These are phyloP conservation scores for Lentithecium fluviatile DNA, from an alignment of 495 filamentous ascomycete species.

Conservation along the genomic window DNA sequence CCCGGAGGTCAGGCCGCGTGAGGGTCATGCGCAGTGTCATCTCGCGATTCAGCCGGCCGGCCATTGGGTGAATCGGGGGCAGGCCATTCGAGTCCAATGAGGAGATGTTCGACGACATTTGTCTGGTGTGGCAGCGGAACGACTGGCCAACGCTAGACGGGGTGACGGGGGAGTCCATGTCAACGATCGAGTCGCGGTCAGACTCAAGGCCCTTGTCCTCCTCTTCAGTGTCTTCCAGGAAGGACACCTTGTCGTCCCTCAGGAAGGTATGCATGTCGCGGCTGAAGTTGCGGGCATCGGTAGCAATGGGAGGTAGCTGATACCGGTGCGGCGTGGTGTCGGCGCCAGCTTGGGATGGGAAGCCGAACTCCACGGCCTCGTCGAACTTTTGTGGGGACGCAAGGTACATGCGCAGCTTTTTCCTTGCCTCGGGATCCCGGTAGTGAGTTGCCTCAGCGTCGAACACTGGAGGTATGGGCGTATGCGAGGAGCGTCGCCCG, in stretches of 20 bases:
- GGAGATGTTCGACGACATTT: slow-evolving; percentile 44
- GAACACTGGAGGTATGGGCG: slow-evolving; percentile 39
- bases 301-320: slow-evolving; percentile 31
- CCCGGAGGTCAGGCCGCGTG: slow-evolving; percentile 80
- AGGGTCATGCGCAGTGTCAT: slow-evolving; percentile 96
- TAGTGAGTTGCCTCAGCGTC: slow-evolving; percentile 79
- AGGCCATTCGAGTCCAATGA: slow-evolving; percentile 40
- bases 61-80: slow-evolving; percentile 20
- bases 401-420: slow-evolving; percentile 84
- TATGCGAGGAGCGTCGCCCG: slow-evolving; percentile 52
- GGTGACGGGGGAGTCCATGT: slow-evolving; percentile 33
- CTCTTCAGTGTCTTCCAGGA: slow-evolving; percentile 35
- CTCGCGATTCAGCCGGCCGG: slow-evolving; percentile 60
- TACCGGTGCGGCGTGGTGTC: slow-evolving; percentile 33
- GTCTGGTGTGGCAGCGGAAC: slow-evolving; percentile 30
- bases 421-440: slow-evolving; percentile 82
- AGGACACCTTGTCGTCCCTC: slow-evolving; percentile 35
- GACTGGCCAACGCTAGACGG: slow-evolving; percentile 26
- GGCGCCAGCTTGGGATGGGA: slow-evolving; percentile 60
- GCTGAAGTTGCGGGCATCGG: slow-evolving; percentile 30
- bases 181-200: slow-evolving; percentile 21
- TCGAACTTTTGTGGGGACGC: slow-evolving; percentile 94
- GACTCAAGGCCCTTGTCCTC: slow-evolving; percentile 4
- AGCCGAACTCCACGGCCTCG: slow-evolving; percentile 90
- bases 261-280: slow-evolving; percentile 38